Evolutionary conservation across 2,329 filamentous ascomycete genomes (phyloP), one percentile per base, ranked within the genome.

Genomic region (Triangularia setosa): DNA sequence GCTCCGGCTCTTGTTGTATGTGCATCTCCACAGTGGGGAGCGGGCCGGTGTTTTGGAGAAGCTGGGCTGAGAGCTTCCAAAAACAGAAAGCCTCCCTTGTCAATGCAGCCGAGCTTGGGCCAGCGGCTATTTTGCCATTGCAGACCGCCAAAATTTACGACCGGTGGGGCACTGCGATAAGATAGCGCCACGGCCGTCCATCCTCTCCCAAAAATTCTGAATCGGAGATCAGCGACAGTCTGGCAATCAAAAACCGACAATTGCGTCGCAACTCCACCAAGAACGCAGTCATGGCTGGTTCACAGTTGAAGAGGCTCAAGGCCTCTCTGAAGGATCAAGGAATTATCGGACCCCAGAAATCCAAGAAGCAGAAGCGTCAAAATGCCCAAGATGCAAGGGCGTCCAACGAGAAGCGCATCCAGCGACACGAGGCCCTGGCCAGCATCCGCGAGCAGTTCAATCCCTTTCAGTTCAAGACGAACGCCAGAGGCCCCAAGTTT

Each of bases 391-490:
- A 87, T 77, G 85, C 84, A 60, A 87, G 85, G 63, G 84, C 83
- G 67, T 86, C 84, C 67, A 80, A 79, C 70, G 89, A 94, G 72
- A 91, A 92, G 77, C 88, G 91, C 65, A 84, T 92, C 25, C 87
- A 92, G 75, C 87, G 90, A 73, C 86, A 90, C 73, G 89, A 87
- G 63, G 91, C 93, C 16, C 83, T 99, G 67, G 88, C 91, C 71
- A 87, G 86, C 64, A 97, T 99, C 75, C 90, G 95, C 74, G 93
- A 98, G 73, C 90, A 93, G 70, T 98, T 98, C 85, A 99, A 99
- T 76, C 95, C 95, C 0, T 99, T 99, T 78, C 95, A 99, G 74
- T 86, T 97, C 75, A 96, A 96, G 78, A 87, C 90, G 64, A 87
- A 90, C 48, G 83, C 88, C 1, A 85, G 90, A 65, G 90, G 89